These are phyloP conservation scores for Annulohypoxylon stygium DNA, from an alignment of 495 filamentous ascomycete genomes.

Conservation along the genomic window DNA sequence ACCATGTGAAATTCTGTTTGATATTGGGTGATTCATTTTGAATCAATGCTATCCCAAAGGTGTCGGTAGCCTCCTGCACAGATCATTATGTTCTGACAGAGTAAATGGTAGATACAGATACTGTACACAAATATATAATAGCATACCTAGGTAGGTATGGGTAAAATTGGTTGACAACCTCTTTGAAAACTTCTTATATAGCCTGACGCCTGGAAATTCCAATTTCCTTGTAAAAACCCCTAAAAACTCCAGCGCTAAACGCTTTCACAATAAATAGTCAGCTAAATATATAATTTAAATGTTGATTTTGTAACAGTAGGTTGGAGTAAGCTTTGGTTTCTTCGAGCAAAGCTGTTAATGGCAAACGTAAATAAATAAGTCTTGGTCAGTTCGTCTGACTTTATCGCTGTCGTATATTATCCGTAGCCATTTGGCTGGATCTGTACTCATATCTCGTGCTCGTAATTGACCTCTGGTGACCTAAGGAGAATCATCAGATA, in stretches of 20 bases:
- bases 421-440: background rate
- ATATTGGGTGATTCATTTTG: background rate
- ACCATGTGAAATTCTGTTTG: background rate
- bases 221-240: background rate
- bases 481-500: conserved; percentile 32
- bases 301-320: background rate
- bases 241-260: background rate
- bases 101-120: conserved; percentile 10
- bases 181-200: background rate
- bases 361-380: background rate
- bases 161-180: background rate
- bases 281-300: background rate
- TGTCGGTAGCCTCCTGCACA: background rate
- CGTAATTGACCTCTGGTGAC: background rate
- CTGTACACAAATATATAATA: conserved; percentile 1
- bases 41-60: background rate
- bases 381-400: background rate
- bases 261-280: background rate
- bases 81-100: background rate
- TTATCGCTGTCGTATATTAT: background rate
- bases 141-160: background rate
- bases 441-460: background rate
- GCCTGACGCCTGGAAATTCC: background rate
- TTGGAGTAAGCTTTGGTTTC: background rate
- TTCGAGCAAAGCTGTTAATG: background rate